Evolutionary conservation across 2,329 filamentous ascomycete species (phyloP).

Genomic region (Fusarium lateritium): DNA sequence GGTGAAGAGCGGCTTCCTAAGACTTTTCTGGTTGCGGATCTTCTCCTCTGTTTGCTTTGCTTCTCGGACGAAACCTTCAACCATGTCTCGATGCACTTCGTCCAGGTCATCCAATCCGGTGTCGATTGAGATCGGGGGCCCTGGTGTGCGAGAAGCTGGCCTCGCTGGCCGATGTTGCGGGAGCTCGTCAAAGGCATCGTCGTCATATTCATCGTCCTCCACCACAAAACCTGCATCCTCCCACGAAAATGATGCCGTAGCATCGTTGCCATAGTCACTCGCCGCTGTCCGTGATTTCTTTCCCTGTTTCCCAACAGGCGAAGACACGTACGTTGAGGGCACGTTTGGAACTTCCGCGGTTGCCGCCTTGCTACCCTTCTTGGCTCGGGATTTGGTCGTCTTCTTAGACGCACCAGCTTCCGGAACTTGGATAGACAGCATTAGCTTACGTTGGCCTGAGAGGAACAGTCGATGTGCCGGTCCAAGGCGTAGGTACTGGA

Average conservation of each 20-base stretch:
- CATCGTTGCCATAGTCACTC: conserved; percentile 56
- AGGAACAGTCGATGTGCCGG: conserved; percentile 61
- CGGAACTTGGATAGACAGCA: conserved; percentile 59
- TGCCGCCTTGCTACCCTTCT: conserved; percentile 57
- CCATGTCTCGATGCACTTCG: conserved; percentile 73
- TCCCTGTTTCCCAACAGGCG: conserved; percentile 60
- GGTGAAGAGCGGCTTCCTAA: conserved; percentile 75
- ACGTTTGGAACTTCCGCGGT: conserved; percentile 59
- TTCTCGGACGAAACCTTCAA: conserved; percentile 75
- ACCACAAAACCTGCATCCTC: conserved; percentile 63
- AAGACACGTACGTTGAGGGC: conserved; percentile 66
- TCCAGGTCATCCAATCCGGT: conserved; percentile 67
- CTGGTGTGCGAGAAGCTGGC: conserved; percentile 55
- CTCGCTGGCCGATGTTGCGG: conserved; percentile 56
- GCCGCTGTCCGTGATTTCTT: conserved; percentile 46
- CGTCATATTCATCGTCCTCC: conserved; percentile 54
- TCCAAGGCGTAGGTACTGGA: conserved; percentile 76
- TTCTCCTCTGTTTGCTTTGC: conserved; percentile 73
- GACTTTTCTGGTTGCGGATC: conserved; percentile 71
- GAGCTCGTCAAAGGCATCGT: conserved; percentile 64
- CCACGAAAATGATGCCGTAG: conserved; percentile 60
- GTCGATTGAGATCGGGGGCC: conserved; percentile 72
- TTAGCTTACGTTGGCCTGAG: conserved; percentile 61
- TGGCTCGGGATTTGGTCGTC: conserved; percentile 50
- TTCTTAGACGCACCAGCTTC: conserved; percentile 53